Conservation (phyloP, 345 rosid genomes). For the Nephelium lappaceum region DNA sequence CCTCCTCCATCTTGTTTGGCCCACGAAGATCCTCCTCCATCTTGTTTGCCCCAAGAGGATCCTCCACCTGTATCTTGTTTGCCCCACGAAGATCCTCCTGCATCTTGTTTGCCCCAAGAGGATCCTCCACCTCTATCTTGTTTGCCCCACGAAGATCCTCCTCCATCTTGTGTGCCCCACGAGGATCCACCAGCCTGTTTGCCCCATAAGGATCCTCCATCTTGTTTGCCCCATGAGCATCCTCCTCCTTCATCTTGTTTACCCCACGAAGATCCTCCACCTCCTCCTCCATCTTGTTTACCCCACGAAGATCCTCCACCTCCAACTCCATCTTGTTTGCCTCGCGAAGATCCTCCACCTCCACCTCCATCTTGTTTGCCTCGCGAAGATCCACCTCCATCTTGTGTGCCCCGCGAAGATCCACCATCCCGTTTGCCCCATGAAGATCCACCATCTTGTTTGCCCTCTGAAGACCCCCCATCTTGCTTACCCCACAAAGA, state of each 20-base stretch:
- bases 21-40: constrained; percentile 25
- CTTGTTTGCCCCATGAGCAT: constrained; percentile 37
- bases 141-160: neutral
- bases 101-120: constrained; percentile 34
- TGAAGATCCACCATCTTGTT: constrained; percentile 37
- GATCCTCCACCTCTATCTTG: constrained; percentile 25
- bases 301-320: too few relatives aligned
- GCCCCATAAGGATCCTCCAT: constrained; percentile 24
- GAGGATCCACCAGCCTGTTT: constrained; percentile 20
- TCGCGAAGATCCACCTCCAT: constrained; percentile 18
- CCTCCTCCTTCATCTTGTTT: constrained; percentile 22
- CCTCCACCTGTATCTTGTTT: neutral
- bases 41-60: neutral
- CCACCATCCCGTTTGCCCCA: constrained; percentile 29
- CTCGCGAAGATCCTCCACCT: constrained; percentile 20
- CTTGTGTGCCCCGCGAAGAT: constrained; percentile 15
- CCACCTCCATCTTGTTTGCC: constrained; percentile 4
- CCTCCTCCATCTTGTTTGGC: constrained; percentile 36
- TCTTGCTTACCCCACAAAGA: constrained; percentile 30
- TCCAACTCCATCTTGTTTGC: neutral
- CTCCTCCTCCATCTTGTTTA: constrained; percentile 11
- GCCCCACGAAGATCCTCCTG: constrained; percentile 28
- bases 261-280: constrained; percentile 32
- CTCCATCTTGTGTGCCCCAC: constrained; percentile 33
- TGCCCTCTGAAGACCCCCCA: constrained; percentile 28